Conservation (phyloP, 768 basidiomycete genomes). For the Agaricus bisporus region DNA sequence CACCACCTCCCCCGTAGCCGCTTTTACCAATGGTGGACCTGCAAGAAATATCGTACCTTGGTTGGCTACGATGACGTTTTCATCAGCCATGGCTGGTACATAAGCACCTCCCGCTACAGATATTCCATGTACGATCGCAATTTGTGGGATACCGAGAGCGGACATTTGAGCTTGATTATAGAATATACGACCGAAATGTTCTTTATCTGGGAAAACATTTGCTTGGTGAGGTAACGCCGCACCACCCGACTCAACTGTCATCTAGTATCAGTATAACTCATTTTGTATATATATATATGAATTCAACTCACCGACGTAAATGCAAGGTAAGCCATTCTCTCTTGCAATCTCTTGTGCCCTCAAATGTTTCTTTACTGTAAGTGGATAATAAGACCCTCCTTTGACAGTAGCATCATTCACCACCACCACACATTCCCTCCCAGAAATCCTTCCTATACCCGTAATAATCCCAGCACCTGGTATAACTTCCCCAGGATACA, state of each 20-base stretch:
- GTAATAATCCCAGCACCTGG: conserved; percentile 91
- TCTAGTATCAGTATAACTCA: neutral
- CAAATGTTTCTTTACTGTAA: conserved; percentile 94
- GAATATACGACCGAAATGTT: conserved; percentile 95
- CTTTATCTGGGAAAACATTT: conserved; percentile 91
- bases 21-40: conserved; percentile 91
- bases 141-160: conserved; percentile 84
- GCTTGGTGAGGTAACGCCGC: conserved; percentile 91
- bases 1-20: conserved; percentile 89
- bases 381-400: conserved; percentile 87
- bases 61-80: conserved; percentile 85
- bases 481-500: conserved; percentile 69
- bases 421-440: conserved; percentile 80
- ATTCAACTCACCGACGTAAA: conserved; percentile 72
- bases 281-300: conserved; percentile 3
- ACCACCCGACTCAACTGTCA: conserved; percentile 85
- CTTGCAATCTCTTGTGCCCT: conserved; percentile 93
- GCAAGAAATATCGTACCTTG: conserved; percentile 94
- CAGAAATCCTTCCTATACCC: conserved; percentile 73
- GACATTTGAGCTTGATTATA: conserved; percentile 93
- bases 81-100: conserved; percentile 95
- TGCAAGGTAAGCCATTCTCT: conserved; percentile 84
- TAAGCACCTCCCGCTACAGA: conserved; percentile 92
- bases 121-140: conserved; percentile 91
- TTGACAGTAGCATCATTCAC: conserved; percentile 96